phyloP scores from a whole-genome alignment of 1,139 yeast genomes.

The Hanseniaspora uvarum region DNA sequence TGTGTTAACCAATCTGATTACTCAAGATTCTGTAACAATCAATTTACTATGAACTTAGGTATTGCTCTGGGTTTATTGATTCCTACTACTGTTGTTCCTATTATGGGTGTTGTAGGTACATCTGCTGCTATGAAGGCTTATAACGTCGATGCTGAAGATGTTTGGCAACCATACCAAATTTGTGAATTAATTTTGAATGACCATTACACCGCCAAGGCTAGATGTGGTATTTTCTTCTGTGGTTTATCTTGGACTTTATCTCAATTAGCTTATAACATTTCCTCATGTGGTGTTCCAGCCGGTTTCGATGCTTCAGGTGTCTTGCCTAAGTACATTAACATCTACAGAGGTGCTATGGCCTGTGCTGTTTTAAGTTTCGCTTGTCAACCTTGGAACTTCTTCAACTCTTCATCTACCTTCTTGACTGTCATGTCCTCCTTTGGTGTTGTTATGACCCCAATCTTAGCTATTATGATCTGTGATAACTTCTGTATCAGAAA shows the following conservation, averaged over 20 bases:
- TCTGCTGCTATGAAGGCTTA: slow-evolving; percentile 33
- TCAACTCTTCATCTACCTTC: slow-evolving; percentile 38
- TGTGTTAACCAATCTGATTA: slow-evolving; percentile 33
- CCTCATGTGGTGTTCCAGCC: slow-evolving; percentile 44
- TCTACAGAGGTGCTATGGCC: slow-evolving; percentile 41
- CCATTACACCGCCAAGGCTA: slow-evolving; percentile 35
- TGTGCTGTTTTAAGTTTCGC: slow-evolving; percentile 38
- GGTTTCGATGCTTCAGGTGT: slow-evolving; percentile 45
- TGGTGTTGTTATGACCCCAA: slow-evolving; percentile 39
- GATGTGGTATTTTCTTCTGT: slow-evolving; percentile 42
- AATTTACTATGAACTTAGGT: slow-evolving; percentile 32
- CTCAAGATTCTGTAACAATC: slow-evolving; percentile 36
- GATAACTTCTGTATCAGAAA: slow-evolving; percentile 36
- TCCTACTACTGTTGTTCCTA: slow-evolving; percentile 38
- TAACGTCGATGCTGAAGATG: slow-evolving; percentile 26
- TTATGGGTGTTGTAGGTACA: slow-evolving; percentile 37
- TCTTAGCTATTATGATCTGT: slow-evolving; percentile 36
- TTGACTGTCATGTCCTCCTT: slow-evolving; percentile 39
- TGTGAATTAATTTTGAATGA: slow-evolving; percentile 29
- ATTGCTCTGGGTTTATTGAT: slow-evolving; percentile 33
- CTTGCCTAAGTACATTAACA: slow-evolving; percentile 42
- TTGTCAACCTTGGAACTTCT: slow-evolving; percentile 43
- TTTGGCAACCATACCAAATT: slow-evolving; percentile 37
- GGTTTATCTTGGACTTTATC: slow-evolving; percentile 39
- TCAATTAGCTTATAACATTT: slow-evolving; percentile 40